Evolutionary conservation across 805 yeast genomes (phyloP).

Genomic region (Yamadazyma paraphyllophila): DNA sequence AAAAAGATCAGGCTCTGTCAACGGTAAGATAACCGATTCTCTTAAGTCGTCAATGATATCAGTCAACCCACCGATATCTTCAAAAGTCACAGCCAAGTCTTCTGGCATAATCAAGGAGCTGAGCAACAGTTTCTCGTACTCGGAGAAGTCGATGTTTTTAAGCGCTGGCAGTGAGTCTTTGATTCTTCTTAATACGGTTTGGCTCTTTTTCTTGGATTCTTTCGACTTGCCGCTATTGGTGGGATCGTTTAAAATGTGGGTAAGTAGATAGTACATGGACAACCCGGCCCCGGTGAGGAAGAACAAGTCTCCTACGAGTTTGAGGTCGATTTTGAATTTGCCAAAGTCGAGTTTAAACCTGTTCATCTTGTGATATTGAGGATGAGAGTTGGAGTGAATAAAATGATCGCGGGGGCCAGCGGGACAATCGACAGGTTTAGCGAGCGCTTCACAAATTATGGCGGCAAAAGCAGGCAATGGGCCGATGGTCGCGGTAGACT

Average conservation of each 20-base stretch:
- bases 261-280: constrained; percentile 63
- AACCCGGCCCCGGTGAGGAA: constrained; percentile 59
- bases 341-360: constrained; percentile 35
- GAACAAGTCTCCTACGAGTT: constrained; percentile 41
- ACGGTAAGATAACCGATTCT: constrained; percentile 86
- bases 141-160: constrained; percentile 52
- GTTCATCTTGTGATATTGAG: constrained; percentile 22
- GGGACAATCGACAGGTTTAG: too few species aligned
- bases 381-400: too few species aligned
- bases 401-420: too few species aligned
- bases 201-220: constrained; percentile 64
- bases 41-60: constrained; percentile 77
- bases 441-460: too few species aligned
- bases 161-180: constrained; percentile 55
- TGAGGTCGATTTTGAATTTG: constrained; percentile 37
- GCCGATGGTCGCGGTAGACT: too few species aligned
- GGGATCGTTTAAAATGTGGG: constrained; percentile 36
- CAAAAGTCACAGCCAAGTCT: constrained; percentile 73
- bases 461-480: too few species aligned
- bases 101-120: constrained; percentile 80
- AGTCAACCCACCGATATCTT: constrained; percentile 88
- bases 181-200: constrained; percentile 36
- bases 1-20: constrained; percentile 71
- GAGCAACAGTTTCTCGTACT: constrained; percentile 76
- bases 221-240: constrained; percentile 39